Evolutionary conservation across 306 rosid genomes (phyloP), one percentile per base, ranked within the genome.

Genomic region (Oemleria cerasiformis): DNA sequence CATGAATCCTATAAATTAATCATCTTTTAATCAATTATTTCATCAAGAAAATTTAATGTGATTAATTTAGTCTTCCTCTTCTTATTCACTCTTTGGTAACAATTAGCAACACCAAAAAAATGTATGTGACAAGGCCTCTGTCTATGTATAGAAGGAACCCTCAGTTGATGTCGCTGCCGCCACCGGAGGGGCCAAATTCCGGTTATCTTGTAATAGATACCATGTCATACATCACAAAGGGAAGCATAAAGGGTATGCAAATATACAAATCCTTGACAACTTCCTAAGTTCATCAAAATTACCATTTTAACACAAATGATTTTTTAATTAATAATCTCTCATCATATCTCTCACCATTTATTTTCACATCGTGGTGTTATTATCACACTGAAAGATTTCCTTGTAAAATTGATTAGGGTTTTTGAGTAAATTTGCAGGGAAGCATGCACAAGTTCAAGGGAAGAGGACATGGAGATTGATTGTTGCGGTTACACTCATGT

Each of bases 101-200:
- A 70, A 69, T n/a, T n/a, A n/a, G n/a, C n/a, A n/a, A n/a, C n/a
- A n/a, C n/a, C n/a, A n/a, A n/a, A n/a, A n/a, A n/a, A 0, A 86
- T 85, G 96, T 85, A 92, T 59, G 88, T 89, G 64, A 87, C 97
- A 9, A 87, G 86, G 83, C 86, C 87, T 59, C 74, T 89, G 15
- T 92, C 97, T 19, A 5, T 60, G 54, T 88, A 58, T 57, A 84
- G 50, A 71, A 82, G 81, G 0, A 74, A 67, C 54, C 44, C 75
- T 25, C 80, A 79, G 2, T 63, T 75, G 51, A 76, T 84, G 12
- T 61, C 82, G 5, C 43, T 4, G 45, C 73, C 79, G 10, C 83
- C 85, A 0, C 84, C 84, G 0, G 88, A 89, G 55, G 96, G 97
- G 9, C 93, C 93, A 5, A 75, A 79, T 79, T 87, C 92, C 66